Evolutionary conservation across 257 asterid species (phyloP).

Genomic region (Nicotiana undulata): DNA sequence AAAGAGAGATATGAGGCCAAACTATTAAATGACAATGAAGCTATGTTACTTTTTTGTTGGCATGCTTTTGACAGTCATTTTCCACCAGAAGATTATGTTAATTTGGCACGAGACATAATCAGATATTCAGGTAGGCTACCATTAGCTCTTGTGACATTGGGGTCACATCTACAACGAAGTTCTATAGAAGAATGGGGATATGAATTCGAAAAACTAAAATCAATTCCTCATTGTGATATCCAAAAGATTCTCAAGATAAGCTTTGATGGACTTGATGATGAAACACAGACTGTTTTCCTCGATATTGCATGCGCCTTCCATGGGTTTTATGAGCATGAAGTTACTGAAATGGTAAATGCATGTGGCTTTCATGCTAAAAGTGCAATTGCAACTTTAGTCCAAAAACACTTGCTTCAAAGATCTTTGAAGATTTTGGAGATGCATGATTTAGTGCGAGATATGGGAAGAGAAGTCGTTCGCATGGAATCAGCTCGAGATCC

Average conservation of each 20-base stretch:
- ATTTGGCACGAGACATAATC: too few relatives aligned
- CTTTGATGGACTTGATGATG: background rate
- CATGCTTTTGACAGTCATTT: too few relatives aligned
- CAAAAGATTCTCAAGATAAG: background rate
- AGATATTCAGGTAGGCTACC: too few relatives aligned
- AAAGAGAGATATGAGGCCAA: too few relatives aligned
- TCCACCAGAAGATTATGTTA: too few relatives aligned
- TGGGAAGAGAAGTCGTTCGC: background rate
- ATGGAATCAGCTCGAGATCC: background rate
- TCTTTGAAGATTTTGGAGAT: background rate
- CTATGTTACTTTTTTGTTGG: too few relatives aligned
- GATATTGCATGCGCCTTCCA: background rate
- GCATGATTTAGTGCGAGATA: background rate
- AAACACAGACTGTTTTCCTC: background rate
- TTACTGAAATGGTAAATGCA: background rate
- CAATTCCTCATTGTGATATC: background rate
- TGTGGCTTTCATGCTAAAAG: background rate
- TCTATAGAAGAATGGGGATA: too few relatives aligned
- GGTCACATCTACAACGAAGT: too few relatives aligned
- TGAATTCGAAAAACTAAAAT: too few relatives aligned
- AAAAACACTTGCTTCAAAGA: background rate
- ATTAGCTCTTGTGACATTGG: too few relatives aligned
- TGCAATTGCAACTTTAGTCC: background rate
- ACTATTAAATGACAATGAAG: too few relatives aligned
- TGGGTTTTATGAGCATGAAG: background rate